These are phyloP conservation scores for Pneumocystis wakefieldiae DNA, from an alignment of 1,139 yeast genomes.

Conservation along the genomic window DNA sequence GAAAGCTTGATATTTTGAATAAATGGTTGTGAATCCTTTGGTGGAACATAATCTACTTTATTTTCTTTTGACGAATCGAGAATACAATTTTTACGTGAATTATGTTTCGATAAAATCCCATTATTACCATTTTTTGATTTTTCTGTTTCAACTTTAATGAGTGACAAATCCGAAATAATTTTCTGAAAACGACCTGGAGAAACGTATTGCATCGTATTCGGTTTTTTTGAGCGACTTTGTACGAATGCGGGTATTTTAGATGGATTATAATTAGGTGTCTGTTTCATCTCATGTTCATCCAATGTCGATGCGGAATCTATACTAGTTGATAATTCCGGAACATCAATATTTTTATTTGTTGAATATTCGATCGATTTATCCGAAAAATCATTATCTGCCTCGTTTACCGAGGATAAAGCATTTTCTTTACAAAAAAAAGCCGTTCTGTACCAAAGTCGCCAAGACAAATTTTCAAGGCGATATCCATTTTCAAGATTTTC, in stretches of 20 bases:
- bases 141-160: not conserved
- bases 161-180: not conserved
- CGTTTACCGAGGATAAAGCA: not conserved
- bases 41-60: not conserved
- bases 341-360: not conserved
- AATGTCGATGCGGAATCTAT: not conserved
- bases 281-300: not conserved
- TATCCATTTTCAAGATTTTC: constrained; percentile 38
- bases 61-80: not conserved
- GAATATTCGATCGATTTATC: not conserved
- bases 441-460: constrained; percentile 44
- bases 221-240: not conserved
- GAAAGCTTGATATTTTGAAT: no score
- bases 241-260: not conserved
- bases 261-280: not conserved
- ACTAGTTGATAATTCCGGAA: not conserved
- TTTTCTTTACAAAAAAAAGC: constrained; percentile 17
- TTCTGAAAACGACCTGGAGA: not conserved
- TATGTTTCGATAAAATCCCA: no score
- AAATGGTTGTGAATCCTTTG: not conserved
- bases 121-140: not conserved
- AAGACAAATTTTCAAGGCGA: constrained; percentile 41
- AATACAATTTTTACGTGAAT: not conserved
- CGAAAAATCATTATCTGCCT: not conserved
- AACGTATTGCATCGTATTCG: not conserved